A percentile compares a stretch with the other conserved stretches of the same genome.
Evolutionary conservation across 148 eudicot species (phyloP).

Genomic region (Spergularia marina): DNA sequence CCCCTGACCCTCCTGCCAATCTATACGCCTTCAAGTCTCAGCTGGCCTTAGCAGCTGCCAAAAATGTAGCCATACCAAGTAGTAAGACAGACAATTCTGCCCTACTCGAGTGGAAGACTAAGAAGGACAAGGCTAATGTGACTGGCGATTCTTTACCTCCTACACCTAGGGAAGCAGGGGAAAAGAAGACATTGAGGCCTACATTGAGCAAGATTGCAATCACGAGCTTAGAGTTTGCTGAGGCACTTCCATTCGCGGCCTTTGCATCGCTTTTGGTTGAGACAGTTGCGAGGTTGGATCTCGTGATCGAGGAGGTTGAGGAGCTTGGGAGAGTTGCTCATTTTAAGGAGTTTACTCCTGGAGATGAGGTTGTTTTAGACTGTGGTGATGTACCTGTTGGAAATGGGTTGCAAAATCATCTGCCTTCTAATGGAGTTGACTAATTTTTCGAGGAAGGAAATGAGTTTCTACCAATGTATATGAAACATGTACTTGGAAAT

Average conservation of each 20-base stretch:
- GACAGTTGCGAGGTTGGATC: slow-evolving; percentile 85
- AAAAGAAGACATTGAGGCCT: slow-evolving; percentile 47
- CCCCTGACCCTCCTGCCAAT: slow-evolving; percentile 27
- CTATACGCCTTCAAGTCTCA: slow-evolving; percentile 20
- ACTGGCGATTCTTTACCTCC: neutral
- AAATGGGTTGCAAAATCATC: slow-evolving; percentile 36
- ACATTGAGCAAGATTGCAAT: slow-evolving; percentile 64
- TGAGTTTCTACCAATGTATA: neutral
- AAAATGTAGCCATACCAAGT: slow-evolving; percentile 32
- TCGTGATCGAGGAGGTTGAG: slow-evolving; percentile 80
- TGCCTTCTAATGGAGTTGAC: slow-evolving; percentile 58
- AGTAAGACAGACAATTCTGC: slow-evolving; percentile 60
- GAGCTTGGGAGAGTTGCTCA: slow-evolving; percentile 72
- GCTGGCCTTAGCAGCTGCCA: slow-evolving; percentile 20
- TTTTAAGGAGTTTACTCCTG: slow-evolving; percentile 52
- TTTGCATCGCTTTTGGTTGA: slow-evolving; percentile 88
- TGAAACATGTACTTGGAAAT: neutral
- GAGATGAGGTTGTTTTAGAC: slow-evolving; percentile 34
- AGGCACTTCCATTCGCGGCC: slow-evolving; percentile 96
- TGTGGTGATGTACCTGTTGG: slow-evolving; percentile 18
- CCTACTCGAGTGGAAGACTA: slow-evolving; percentile 49
- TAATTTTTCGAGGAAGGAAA: neutral
- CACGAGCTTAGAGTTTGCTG: slow-evolving; percentile 83
- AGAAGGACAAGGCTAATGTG: slow-evolving; percentile 13
- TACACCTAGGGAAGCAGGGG: slow-evolving; percentile 25